A percentile compares a stretch with the other conserved stretches of the same genome.
Evolutionary conservation across 257 asterid genomes (phyloP).

Genomic region (Nicotiana otophora): DNA sequence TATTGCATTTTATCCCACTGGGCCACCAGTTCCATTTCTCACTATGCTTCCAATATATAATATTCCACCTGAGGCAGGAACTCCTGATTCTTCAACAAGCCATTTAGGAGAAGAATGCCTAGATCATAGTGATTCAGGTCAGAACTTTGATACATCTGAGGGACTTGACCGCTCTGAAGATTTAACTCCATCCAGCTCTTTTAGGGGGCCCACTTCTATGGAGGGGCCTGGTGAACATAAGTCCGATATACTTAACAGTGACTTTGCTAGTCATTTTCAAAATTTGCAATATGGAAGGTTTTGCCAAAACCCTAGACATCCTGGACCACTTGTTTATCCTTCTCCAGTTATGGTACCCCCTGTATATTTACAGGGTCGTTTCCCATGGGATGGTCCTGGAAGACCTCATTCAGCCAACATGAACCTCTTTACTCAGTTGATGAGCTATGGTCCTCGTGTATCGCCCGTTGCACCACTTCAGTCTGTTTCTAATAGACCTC

Average conservation of each 20-base stretch:
- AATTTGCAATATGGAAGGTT: constrained; percentile 83
- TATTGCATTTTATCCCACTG: constrained; percentile 83
- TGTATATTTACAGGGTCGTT: constrained; percentile 61
- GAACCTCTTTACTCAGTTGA: constrained; percentile 58
- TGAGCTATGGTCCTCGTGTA: constrained; percentile 59
- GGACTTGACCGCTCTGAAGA: constrained; percentile 54
- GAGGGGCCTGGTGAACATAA: constrained; percentile 48
- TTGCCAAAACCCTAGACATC: constrained; percentile 65
- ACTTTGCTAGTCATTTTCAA: constrained; percentile 87
- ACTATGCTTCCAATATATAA: constrained; percentile 92
- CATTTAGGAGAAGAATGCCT: constrained; percentile 47
- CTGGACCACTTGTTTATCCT: constrained; percentile 54
- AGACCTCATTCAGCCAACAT: constrained; percentile 60
- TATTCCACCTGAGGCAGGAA: constrained; percentile 53
- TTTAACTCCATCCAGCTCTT: constrained; percentile 35
- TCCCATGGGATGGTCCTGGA: constrained; percentile 80
- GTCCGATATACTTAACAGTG: constrained; percentile 82
- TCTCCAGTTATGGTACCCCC: constrained; percentile 88
- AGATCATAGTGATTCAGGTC: constrained; percentile 43
- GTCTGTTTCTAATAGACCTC: constrained; percentile 60
- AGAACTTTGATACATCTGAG: constrained; percentile 35
- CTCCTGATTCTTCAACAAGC: constrained; percentile 48
- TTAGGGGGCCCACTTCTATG: constrained; percentile 37
- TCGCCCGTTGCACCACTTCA: constrained; percentile 67
- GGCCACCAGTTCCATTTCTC: constrained; percentile 92